These are phyloP conservation scores for Cocos nucifera DNA, from an alignment of 176 grass and related monocot genomes.

Conservation along the genomic window DNA sequence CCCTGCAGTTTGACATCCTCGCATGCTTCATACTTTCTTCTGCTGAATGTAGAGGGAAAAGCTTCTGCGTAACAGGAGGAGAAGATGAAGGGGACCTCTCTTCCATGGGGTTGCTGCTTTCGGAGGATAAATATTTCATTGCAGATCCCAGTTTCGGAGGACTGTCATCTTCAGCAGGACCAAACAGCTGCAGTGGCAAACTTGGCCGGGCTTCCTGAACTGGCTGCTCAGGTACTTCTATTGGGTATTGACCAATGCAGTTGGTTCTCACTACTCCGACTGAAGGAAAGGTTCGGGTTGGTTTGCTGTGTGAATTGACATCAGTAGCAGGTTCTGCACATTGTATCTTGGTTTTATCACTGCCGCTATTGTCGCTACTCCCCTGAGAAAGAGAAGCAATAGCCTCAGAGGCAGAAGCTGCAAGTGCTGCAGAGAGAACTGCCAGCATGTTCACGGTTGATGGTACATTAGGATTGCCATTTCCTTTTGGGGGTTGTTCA, in stretches of 20 bases:
- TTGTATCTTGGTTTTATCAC: constrained; percentile 68
- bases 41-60: constrained; percentile 75
- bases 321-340: constrained; percentile 32
- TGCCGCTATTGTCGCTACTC: constrained; percentile 87
- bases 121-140: constrained; percentile 91
- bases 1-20: constrained; percentile 39
- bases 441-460: constrained; percentile 62
- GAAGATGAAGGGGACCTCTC: constrained; percentile 88
- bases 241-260: constrained; percentile 16
- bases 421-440: constrained; percentile 53
- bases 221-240: constrained; percentile 24
- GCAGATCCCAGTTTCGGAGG: constrained; percentile 48
- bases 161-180: constrained; percentile 41
- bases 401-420: constrained; percentile 42
- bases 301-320: constrained; percentile 48
- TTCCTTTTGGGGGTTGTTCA: constrained; percentile 24
- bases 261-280: constrained; percentile 21
- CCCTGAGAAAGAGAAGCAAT: constrained; percentile 74
- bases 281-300: constrained; percentile 23
- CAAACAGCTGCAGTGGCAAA: constrained; percentile 69
- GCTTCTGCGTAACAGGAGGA: constrained; percentile 65
- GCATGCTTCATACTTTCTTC: constrained; percentile 33
- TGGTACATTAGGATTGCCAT: constrained; percentile 30
- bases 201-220: constrained; percentile 19
- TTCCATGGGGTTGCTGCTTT: constrained; percentile 92